These are phyloP conservation scores for Cercis canadensis DNA, from an alignment of 306 rosid genomes.

Conservation along the genomic window DNA sequence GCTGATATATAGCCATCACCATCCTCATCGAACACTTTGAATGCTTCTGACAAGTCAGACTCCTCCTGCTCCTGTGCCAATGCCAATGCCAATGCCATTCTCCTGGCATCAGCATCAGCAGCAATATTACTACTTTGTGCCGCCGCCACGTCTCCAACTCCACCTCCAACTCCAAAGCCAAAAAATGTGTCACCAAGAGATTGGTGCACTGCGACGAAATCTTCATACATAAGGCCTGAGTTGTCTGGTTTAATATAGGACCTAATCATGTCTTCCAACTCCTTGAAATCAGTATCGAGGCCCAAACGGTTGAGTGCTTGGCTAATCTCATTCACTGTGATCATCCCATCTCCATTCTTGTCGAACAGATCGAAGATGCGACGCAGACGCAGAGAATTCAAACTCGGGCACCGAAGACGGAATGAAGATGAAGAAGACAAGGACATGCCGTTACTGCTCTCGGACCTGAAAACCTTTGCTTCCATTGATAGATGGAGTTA, in stretches of 20 bases:
- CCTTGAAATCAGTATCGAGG: constrained; percentile 54
- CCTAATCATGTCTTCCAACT: constrained; percentile 47
- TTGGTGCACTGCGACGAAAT: constrained; percentile 63
- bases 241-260: constrained; percentile 57
- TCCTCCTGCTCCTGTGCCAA: constrained; percentile 58
- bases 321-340: constrained; percentile 60
- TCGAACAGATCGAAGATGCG: constrained; percentile 81
- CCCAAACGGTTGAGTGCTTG: constrained; percentile 67
- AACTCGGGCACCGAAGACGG: constrained; percentile 65
- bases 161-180: not conserved
- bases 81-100: not conserved
- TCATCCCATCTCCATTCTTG: constrained; percentile 63
- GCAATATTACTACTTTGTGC: too few relatives aligned
- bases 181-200: constrained; percentile 66
- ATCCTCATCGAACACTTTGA: constrained; percentile 86
- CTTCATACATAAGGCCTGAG: constrained; percentile 63
- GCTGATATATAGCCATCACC: constrained; percentile 91
- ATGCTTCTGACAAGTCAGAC: constrained; percentile 74
- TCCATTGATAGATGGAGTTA: too few relatives aligned
- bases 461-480: too few relatives aligned
- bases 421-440: constrained; percentile 49
- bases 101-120: not conserved
- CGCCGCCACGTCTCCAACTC: not conserved
- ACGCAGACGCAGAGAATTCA: constrained; percentile 66
- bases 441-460: too few relatives aligned